These are phyloP conservation scores for Dichotomocladium elegans DNA, from an alignment of 371 early-diverging fungal species.

Conservation along the genomic window DNA sequence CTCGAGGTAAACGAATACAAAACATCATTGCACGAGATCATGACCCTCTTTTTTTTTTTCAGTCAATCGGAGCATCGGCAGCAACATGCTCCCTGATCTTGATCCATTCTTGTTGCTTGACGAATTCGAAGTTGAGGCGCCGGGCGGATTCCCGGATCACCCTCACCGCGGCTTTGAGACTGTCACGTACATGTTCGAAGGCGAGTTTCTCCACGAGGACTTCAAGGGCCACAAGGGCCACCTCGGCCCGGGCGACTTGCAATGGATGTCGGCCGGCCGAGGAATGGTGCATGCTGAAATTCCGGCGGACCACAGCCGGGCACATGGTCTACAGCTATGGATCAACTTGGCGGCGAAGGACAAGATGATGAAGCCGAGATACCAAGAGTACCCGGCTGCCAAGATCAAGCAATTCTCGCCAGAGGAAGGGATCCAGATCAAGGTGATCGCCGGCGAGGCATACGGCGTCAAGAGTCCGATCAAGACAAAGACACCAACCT, in stretches of 20 bases:
- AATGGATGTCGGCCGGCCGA: slow-evolving; percentile 55
- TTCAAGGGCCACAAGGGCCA: slow-evolving; percentile 74
- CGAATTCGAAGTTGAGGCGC: slow-evolving; percentile 58
- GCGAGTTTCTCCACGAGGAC: slow-evolving; percentile 77
- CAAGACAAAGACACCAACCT: slow-evolving; percentile 65
- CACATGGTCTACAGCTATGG: slow-evolving; percentile 81
- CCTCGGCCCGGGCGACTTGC: slow-evolving; percentile 68
- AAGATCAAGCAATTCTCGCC: slow-evolving; percentile 55
- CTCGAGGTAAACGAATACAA: slow-evolving; percentile 15
- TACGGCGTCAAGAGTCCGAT: slow-evolving; percentile 59
- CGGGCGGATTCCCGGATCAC: slow-evolving; percentile 61
- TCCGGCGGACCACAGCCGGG: slow-evolving; percentile 44
- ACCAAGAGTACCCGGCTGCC: slow-evolving; percentile 68
- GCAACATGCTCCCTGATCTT: slow-evolving; percentile 55
- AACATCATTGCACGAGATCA: no score
- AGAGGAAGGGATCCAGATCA: slow-evolving; percentile 57
- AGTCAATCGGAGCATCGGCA: slow-evolving; percentile 75
- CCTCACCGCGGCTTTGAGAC: slow-evolving; percentile 81
- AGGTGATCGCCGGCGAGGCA: slow-evolving; percentile 75
- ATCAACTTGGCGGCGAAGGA: slow-evolving; percentile 79
- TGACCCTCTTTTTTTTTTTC: background rate
- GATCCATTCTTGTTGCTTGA: slow-evolving; percentile 87
- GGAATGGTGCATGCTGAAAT: slow-evolving; percentile 84
- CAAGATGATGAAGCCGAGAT: slow-evolving; percentile 74
- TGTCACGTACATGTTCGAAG: slow-evolving; percentile 74